Conservation (phyloP, 257 asterid genomes). For the Thymus mandschuricus region DNA sequence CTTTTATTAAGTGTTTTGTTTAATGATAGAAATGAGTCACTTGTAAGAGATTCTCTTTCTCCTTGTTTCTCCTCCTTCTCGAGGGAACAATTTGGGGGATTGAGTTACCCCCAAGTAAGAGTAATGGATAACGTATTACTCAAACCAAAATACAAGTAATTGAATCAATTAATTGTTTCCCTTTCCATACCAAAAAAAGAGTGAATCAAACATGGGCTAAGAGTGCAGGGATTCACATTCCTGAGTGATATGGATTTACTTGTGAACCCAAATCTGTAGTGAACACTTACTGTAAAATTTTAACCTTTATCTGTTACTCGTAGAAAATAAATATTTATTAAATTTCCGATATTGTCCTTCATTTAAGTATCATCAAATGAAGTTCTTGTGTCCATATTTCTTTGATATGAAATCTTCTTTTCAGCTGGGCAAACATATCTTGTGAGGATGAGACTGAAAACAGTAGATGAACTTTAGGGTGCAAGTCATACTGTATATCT, state of each 20-base stretch:
- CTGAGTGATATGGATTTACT: background rate
- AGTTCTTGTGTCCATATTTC: background rate
- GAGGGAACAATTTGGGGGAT: too few species aligned
- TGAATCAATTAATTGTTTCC: too few species aligned
- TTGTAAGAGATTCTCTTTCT: too few species aligned
- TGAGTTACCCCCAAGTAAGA: too few species aligned
- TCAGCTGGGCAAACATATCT: background rate
- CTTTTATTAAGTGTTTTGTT: too few species aligned
- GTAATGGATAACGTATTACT: too few species aligned
- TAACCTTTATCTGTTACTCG: background rate
- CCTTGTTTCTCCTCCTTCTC: too few species aligned
- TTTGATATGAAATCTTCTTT: background rate
- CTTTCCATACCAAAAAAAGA: too few species aligned
- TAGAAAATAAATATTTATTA: background rate
- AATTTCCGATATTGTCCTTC: background rate
- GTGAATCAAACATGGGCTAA: too few species aligned
- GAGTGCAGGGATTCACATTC: constrained; percentile 2
- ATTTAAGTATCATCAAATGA: background rate
- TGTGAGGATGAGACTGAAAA: background rate
- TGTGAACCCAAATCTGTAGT: background rate
- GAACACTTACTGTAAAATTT: background rate
- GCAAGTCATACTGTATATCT: background rate
- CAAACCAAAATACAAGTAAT: too few species aligned
- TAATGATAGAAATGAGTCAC: too few species aligned
- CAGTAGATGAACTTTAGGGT: background rate